A percentile compares a stretch with the other conserved stretches of the same genome.
Conservation (phyloP, 495 filamentous ascomycete genomes). For the Neurospora sp. region DNA sequence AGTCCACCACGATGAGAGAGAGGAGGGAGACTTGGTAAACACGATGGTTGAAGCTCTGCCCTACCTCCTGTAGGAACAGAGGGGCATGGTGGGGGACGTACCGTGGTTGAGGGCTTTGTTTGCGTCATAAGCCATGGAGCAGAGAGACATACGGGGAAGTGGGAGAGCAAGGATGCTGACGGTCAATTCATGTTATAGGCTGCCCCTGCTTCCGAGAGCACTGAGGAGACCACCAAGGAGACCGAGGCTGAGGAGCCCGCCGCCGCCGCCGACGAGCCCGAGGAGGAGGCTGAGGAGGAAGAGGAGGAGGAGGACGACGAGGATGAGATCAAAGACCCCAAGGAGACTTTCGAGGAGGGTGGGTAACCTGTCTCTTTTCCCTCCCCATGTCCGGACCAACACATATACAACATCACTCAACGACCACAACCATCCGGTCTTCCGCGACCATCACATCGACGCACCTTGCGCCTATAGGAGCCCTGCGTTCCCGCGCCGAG, state of each 20-base stretch:
- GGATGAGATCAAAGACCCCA: conserved; percentile 78
- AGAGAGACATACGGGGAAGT: background rate
- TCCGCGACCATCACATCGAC: background rate
- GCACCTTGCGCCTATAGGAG: background rate
- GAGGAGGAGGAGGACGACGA: conserved; percentile 85
- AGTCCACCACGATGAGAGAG: background rate
- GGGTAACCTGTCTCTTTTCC: conserved; percentile 28
- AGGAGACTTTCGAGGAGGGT: conserved; percentile 88
- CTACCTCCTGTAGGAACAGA: background rate
- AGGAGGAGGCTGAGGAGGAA: conserved; percentile 42
- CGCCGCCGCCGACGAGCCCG: conserved; percentile 35
- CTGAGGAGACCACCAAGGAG: conserved; percentile 41
- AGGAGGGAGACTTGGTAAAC: background rate
- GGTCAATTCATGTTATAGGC: background rate
- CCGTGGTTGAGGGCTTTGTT: conserved; percentile 6
- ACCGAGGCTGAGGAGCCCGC: conserved; percentile 30
- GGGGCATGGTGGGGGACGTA: conserved; percentile 12
- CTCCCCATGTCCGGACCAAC: background rate
- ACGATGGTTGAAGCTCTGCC: background rate
- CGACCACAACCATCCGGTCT: background rate
- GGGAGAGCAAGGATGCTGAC: background rate
- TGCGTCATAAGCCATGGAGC: background rate
- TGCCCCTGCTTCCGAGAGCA: conserved; percentile 31
- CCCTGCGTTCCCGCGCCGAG: background rate
- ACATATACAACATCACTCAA: background rate